Percentiles rank a stretch among this genome's conserved stretches.
phyloP scores from a whole-genome alignment of 345 rosid species.

The Citrus inodora region DNA sequence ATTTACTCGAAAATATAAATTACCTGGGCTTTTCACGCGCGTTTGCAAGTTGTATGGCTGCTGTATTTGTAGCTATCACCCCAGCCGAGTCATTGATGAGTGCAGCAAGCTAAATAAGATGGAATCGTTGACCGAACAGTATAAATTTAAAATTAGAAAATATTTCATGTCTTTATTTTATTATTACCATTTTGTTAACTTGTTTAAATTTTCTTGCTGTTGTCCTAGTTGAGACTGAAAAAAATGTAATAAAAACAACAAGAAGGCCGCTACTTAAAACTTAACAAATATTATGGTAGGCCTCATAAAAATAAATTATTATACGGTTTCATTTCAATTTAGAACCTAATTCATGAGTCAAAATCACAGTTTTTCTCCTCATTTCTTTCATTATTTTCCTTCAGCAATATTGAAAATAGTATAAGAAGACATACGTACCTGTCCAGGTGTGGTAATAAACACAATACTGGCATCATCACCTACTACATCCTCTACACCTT shows the following conservation, averaged over 20 bases:
- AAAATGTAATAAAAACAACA: too few relatives aligned
- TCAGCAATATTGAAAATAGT: not conserved
- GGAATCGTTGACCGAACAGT: not conserved
- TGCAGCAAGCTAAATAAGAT: conserved; percentile 68
- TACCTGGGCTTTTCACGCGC: conserved; percentile 80
- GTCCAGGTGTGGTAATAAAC: conserved; percentile 89
- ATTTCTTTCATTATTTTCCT: not conserved
- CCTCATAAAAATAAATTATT: not conserved
- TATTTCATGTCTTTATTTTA: not conserved
- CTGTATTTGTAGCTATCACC: conserved; percentile 85
- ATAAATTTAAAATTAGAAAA: not conserved
- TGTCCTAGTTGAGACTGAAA: not conserved
- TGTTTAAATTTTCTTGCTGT: not conserved
- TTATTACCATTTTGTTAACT: too few relatives aligned
- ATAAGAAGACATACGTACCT: conserved; percentile 39
- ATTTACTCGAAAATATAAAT: not conserved
- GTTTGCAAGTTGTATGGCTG: conserved; percentile 85
- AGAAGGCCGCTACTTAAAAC: too few relatives aligned
- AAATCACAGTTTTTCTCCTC: too few relatives aligned
- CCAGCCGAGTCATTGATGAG: conserved; percentile 88
- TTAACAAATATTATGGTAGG: not conserved
- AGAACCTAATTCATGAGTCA: not conserved
- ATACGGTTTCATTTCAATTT: not conserved
- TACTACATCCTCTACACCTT: conserved; percentile 73
- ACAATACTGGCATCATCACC: conserved; percentile 67